A percentile compares a stretch with the other conserved stretches of the same genome.
phyloP scores from a whole-genome alignment of 169 alveolate species.

The Perkinsus olseni region DNA sequence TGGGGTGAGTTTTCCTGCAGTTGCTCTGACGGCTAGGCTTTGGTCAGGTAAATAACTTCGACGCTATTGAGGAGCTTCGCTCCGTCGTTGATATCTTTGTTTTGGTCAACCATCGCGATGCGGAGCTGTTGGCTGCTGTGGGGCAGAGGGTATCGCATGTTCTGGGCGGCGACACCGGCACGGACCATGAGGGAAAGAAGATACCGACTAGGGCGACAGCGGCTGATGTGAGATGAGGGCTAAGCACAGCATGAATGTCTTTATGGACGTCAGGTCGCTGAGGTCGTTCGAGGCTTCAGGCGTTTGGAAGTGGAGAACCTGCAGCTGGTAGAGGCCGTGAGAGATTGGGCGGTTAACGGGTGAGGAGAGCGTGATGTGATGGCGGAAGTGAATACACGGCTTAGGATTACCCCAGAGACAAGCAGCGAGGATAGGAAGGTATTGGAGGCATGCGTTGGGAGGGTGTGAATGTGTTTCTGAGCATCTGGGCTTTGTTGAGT shows the following conservation, averaged over 20 bases:
- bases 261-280: not conserved
- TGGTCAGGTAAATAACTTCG: not conserved
- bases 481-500: no score
- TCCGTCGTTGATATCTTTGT: not conserved
- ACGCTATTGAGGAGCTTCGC: not conserved
- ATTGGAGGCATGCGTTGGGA: not conserved
- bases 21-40: not conserved
- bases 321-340: not conserved
- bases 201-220: not conserved
- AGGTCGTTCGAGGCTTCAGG: not conserved
- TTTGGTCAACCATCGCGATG: not conserved
- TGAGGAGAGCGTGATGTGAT: not conserved
- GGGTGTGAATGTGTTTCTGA: not conserved
- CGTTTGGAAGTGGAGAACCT: not conserved
- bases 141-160: not conserved
- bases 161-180: not conserved
- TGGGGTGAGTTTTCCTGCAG: not conserved
- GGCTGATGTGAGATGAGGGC: not conserved
- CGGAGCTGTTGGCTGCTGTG: not conserved
- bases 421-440: not conserved
- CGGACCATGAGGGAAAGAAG: not conserved
- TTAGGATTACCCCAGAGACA: not conserved
- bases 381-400: not conserved
- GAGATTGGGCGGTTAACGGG: not conserved
- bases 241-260: not conserved